These are phyloP conservation scores for Aquilaria agallochum DNA, from an alignment of 441 rosid genomes.

Conservation along the genomic window DNA sequence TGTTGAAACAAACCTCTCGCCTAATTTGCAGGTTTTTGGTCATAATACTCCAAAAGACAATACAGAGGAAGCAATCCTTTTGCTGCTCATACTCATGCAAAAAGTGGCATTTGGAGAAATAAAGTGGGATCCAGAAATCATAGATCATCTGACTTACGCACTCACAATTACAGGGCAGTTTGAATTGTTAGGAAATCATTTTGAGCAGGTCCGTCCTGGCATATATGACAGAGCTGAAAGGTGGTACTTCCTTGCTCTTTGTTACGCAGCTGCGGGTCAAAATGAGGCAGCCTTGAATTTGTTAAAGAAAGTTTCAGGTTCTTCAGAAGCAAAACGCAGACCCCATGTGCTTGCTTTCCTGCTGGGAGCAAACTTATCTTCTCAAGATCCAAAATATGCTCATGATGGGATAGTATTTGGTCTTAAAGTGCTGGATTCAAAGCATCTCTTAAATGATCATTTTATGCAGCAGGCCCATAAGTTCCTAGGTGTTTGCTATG, in stretches of 20 bases:
- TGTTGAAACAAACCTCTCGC: constrained; percentile 50
- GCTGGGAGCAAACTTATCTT: constrained; percentile 78
- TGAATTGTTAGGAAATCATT: constrained; percentile 62
- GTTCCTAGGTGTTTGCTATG: constrained; percentile 82
- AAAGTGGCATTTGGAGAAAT: constrained; percentile 63
- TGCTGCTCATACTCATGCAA: constrained; percentile 63
- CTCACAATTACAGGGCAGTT: constrained; percentile 66
- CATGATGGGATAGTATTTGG: constrained; percentile 62
- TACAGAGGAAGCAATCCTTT: constrained; percentile 80
- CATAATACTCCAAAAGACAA: constrained; percentile 42
- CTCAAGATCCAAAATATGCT: constrained; percentile 57
- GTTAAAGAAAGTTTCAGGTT: constrained; percentile 52
- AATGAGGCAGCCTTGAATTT: constrained; percentile 71
- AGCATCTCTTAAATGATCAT: constrained; percentile 38
- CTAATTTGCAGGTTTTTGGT: constrained; percentile 35
- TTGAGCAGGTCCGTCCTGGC: constrained; percentile 76
- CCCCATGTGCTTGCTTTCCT: constrained; percentile 53
- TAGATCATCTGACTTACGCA: constrained; percentile 78
- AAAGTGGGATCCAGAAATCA: constrained; percentile 76
- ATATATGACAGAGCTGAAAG: constrained; percentile 65
- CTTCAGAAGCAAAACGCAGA: constrained; percentile 64
- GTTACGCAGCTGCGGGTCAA: constrained; percentile 76
- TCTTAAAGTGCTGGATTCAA: constrained; percentile 40
- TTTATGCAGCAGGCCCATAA: constrained; percentile 52
- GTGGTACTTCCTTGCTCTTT: constrained; percentile 87